These are phyloP conservation scores for Phyllostachys edulis DNA, from an alignment of 176 grass and related monocot genomes.

Conservation along the genomic window DNA sequence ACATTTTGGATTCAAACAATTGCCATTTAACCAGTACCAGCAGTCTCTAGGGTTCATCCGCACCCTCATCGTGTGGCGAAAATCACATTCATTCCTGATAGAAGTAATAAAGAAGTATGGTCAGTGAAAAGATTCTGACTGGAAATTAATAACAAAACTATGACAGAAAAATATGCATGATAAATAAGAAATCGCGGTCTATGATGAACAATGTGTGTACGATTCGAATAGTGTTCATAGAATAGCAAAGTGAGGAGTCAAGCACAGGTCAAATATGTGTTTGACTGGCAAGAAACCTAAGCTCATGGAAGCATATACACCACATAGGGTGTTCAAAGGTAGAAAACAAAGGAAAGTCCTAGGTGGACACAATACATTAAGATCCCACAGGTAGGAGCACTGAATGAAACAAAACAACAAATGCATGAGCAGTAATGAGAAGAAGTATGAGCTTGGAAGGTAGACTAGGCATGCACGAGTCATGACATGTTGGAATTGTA, in stretches of 20 bases:
- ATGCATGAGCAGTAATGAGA: neutral
- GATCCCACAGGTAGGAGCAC: neutral
- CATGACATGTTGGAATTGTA: neutral
- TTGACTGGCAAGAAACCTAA: too few species aligned
- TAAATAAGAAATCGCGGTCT: too few species aligned
- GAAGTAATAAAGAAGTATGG: slow-evolving; percentile 1
- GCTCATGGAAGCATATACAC: too few species aligned
- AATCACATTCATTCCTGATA: slow-evolving; percentile 89
- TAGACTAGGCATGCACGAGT: neutral
- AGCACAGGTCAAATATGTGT: too few species aligned
- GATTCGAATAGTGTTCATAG: too few species aligned
- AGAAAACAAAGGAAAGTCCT: too few species aligned
- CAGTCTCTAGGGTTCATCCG: slow-evolving; percentile 94
- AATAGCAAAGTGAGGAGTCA: too few species aligned
- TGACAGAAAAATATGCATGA: too few species aligned
- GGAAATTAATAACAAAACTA: slow-evolving; percentile 6
- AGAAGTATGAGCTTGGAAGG: neutral
- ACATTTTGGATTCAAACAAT: slow-evolving; percentile 90
- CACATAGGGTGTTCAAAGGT: too few species aligned
- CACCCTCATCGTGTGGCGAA: slow-evolving; percentile 88
- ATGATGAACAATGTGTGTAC: too few species aligned
- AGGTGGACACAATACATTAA: too few species aligned
- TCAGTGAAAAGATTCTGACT: neutral
- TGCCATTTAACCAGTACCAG: slow-evolving; percentile 87
- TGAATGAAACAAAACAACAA: neutral